Base-by-base conservation (phyloP, 2,329 filamentous ascomycete genomes). In the Fusarium sp. region DNA sequence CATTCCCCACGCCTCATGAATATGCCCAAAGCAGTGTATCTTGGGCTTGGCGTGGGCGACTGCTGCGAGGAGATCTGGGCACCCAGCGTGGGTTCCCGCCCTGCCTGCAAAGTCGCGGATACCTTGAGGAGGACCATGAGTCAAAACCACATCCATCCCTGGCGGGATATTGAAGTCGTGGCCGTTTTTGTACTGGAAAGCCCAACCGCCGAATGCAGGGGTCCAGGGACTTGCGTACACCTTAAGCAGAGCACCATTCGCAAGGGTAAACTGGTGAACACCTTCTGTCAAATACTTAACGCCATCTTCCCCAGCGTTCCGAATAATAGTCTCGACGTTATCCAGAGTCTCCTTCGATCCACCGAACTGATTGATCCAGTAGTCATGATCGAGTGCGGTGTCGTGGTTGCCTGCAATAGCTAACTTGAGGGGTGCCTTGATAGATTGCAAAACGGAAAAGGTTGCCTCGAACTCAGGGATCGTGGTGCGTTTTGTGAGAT, bases 1-100 rank as follows among this genome's bases (percentile, higher is more conserved):
- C 0, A 81, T 84, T 4, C 89, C 89, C 86, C 87, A 90, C 0
- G 80, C 83, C 68, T 88, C 85, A 71, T 89, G 87, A n/a, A 88
- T 84, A 64, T 89, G 87, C 0, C 86, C 86, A 61, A 88, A 89
- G 73, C 85, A 88, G 72, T 88, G 85, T 6, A 89, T 66, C 9
- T 74, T 73, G 3, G 86, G 86, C 28, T 77, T 78, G 2, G 82
- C 79, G 0, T 73, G 72, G 2, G 80, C 78, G 0, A 89, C 72
- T 0, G 86, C 84, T 0, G 73, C 74, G 55, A 87, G 82, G 4
- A 89, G 80, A 18, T 80, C 64, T 0, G 70, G 67, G 61, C 84
- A 84, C 21, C 86, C 85, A 19, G 78, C 79, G 16, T 76, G 73
- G 25, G 77, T n/a, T 60, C 65, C 11, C 58, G 67, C 4, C 71